Percentiles rank a stretch among this genome's conserved stretches.
phyloP scores from a whole-genome alignment of 805 yeast genomes.

The Wickerhamiella brachini region DNA sequence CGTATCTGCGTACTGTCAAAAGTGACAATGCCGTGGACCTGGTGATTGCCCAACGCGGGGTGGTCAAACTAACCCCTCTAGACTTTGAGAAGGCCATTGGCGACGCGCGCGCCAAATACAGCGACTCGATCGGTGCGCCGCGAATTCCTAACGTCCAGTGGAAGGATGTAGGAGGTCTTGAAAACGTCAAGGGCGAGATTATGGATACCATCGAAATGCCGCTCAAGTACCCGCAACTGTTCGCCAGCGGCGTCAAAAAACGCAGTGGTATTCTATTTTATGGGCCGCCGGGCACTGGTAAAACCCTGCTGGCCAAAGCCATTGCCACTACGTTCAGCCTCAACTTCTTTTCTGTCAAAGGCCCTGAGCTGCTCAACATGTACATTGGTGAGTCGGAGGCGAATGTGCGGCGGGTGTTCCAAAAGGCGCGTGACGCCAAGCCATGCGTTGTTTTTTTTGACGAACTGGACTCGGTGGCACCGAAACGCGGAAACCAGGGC shows the following conservation, averaged over 20 bases:
- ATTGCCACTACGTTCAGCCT: constrained; percentile 91
- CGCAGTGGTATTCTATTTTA: constrained; percentile 88
- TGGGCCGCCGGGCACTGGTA: constrained; percentile 99
- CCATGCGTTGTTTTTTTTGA: constrained; percentile 97
- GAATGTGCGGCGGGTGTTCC: constrained; percentile 87
- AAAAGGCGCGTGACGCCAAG: constrained; percentile 86
- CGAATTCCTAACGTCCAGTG: constrained; percentile 87
- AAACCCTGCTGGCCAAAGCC: constrained; percentile 89
- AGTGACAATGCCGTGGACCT: constrained; percentile 20
- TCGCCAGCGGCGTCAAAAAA: constrained; percentile 78
- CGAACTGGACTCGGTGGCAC: constrained; percentile 95
- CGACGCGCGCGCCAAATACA: constrained; percentile 72
- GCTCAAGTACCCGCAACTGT: constrained; percentile 78
- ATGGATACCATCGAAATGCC: constrained; percentile 95
- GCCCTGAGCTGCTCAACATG: constrained; percentile 94
- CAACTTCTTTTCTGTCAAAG: constrained; percentile 91
- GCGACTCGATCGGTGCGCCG: constrained; percentile 95
- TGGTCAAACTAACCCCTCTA: constrained; percentile 36
- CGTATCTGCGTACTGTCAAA: constrained; percentile 36
- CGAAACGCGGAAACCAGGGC: constrained; percentile 96
- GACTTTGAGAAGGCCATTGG: constrained; percentile 62
- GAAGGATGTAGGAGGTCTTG: constrained; percentile 97
- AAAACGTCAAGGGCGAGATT: constrained; percentile 78
- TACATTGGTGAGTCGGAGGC: constrained; percentile 98
- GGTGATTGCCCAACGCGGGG: constrained; percentile 40